Percentiles rank a stretch among this genome's conserved stretches.
Conservation (phyloP, 371 early-diverging fungal genomes). For the Circinella minor region DNA sequence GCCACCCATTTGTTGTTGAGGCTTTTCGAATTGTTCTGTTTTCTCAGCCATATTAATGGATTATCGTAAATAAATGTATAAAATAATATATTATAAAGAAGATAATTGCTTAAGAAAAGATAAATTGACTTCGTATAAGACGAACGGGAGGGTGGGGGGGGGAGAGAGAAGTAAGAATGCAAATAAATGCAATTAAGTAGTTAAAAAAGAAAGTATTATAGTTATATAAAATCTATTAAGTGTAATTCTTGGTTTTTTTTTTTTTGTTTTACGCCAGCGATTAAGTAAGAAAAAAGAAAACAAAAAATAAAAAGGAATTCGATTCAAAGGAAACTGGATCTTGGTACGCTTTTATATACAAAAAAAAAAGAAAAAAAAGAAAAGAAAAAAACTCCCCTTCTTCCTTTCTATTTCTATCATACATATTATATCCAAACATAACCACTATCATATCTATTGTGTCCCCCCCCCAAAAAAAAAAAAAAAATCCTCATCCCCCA, state of each 20-base stretch:
- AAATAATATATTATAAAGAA: not conserved
- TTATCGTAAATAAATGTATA: slow-evolving; percentile 3
- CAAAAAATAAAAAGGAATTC: slow-evolving; percentile 5
- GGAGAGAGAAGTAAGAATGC: slow-evolving; percentile 3
- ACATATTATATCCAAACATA: not conserved
- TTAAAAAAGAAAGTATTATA: not conserved
- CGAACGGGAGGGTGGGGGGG: not conserved
- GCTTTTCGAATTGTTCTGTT: slow-evolving; percentile 14
- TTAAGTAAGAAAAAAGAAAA: slow-evolving; percentile 2
- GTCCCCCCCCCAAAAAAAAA: no score
- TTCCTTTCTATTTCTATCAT: no score
- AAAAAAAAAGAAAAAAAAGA: not conserved
- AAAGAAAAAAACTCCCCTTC: not conserved
- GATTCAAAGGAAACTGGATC: slow-evolving; percentile 12
- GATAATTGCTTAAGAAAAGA: no score
- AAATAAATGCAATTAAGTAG: slow-evolving; percentile 1
- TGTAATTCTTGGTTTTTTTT: not conserved
- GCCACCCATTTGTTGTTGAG: slow-evolving; percentile 17
- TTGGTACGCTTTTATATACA: slow-evolving; percentile 13
- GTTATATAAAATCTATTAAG: not conserved
- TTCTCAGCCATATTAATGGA: slow-evolving; percentile 24
- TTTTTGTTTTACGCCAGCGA: slow-evolving; percentile 1
- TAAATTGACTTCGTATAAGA: not conserved
- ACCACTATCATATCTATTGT: no score
- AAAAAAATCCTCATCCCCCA: no score